A percentile compares a stretch with the other conserved stretches of the same genome.
These are phyloP conservation scores for Saturnispora quitensis DNA, from an alignment of 805 yeast genomes.

Conservation along the genomic window DNA sequence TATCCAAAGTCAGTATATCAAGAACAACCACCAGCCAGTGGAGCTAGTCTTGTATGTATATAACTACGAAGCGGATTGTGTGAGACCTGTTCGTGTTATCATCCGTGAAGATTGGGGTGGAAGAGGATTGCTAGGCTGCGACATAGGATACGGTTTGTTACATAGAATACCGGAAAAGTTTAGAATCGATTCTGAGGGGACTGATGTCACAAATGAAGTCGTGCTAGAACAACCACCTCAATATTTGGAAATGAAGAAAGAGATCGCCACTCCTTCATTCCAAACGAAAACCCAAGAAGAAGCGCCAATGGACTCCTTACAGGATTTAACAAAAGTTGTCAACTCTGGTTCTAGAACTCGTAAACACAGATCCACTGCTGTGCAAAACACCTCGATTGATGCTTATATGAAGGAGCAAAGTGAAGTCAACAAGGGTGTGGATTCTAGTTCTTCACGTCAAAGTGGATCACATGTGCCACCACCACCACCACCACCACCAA, in stretches of 20 bases:
- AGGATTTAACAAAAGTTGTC: constrained; percentile 1
- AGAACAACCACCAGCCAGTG: constrained; percentile 3
- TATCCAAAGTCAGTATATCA: constrained; percentile 43
- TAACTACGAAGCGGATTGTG: constrained; percentile 77
- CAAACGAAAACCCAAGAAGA: not conserved
- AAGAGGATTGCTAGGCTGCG: constrained; percentile 80
- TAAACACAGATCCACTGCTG: constrained; percentile 12
- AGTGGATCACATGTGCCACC: not conserved
- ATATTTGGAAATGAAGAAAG: not conserved
- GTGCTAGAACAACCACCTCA: constrained; percentile 6
- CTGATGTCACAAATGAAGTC: not conserved
- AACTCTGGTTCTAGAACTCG: not conserved
- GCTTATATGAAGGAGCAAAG: constrained; percentile 35
- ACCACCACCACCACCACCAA: constrained; percentile 8
- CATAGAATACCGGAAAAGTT: constrained; percentile 62
- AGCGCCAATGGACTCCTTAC: not conserved
- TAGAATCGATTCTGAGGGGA: constrained; percentile 18
- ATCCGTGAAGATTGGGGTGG: constrained; percentile 81
- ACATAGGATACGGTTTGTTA: constrained; percentile 85
- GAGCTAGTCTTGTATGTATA: constrained; percentile 58
- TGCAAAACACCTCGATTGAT: constrained; percentile 23
- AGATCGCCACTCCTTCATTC: not conserved
- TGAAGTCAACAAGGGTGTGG: constrained; percentile 32
- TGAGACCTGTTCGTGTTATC: constrained; percentile 62
- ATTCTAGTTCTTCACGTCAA: constrained; percentile 15